Evolutionary conservation across 768 basidiomycete genomes (phyloP).

Genomic region (Hydnum rufescens): DNA sequence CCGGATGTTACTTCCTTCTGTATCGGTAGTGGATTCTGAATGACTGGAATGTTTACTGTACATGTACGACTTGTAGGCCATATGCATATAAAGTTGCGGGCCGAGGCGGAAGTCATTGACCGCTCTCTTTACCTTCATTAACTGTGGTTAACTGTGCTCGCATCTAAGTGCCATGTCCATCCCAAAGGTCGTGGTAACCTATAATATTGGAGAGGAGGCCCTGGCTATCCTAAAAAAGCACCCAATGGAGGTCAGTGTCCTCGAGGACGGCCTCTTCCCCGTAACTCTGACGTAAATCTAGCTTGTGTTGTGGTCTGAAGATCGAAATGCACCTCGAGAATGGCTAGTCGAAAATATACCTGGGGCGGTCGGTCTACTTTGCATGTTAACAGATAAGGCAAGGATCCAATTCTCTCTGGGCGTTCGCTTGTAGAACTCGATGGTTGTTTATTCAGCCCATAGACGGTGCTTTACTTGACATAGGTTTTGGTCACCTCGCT

Average conservation of each 20-base stretch:
- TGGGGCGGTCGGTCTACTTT: slow-evolving; percentile 38
- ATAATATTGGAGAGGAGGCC: slow-evolving; percentile 12
- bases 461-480: slow-evolving; percentile 26
- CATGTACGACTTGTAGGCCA: too few relatives aligned
- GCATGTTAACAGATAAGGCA: slow-evolving; percentile 59
- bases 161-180: too few relatives aligned
- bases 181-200: slow-evolving; percentile 16
- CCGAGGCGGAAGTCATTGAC: too few relatives aligned
- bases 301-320: slow-evolving; percentile 33
- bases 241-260: not conserved
- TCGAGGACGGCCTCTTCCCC: not conserved
- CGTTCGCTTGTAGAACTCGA: too few relatives aligned
- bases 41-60: too few relatives aligned
- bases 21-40: too few relatives aligned
- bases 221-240: slow-evolving; percentile 10
- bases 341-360: slow-evolving; percentile 59
- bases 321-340: slow-evolving; percentile 32
- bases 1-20: too few relatives aligned
- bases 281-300: slow-evolving; percentile 12
- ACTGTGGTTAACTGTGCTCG: too few relatives aligned
- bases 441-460: slow-evolving; percentile 26
- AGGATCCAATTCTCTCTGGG: too few relatives aligned
- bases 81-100: too few relatives aligned
- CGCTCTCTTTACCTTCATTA: too few relatives aligned
- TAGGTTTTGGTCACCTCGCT: not conserved